Evolutionary conservation across 2,329 filamentous ascomycete species (phyloP), one percentile per base, ranked within the genome.

Genomic region (Sporothrix phasma): DNA sequence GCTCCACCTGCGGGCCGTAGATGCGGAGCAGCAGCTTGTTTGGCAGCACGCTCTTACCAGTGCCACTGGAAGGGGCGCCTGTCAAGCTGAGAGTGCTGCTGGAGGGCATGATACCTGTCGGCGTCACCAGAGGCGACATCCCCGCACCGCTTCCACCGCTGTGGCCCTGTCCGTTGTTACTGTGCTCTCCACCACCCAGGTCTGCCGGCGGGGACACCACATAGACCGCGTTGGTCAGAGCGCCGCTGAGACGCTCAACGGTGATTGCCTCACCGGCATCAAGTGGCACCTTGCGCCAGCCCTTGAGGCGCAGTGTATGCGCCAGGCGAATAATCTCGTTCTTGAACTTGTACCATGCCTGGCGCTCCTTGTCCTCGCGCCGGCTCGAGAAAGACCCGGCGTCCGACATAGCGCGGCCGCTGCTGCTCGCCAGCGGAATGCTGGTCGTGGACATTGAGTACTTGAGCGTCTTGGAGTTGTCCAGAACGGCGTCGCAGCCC

Each of bases 201-300:
- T 88, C 80, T 45, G 83, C 78, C 0, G 93, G 92, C 1, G 93
- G 92, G 1, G 86, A 88, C 24, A 97, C 92, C 60, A 96, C 92
- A 72, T 97, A 99, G 41, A 99, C 92, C 11, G 93, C 92, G 73
- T 99, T 99, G 22, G 94, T 99, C 69, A 99, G 77, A 8, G 94
- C 94, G 66, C 94, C 94, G 73, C 93, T 97, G 31, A 95, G 79
- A 59, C 90, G 83, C 74, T 89, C 83, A 5, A 94, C 88, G 1
- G 81, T 81, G 67, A 94, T 86, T 43, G 79, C 80, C 60, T 85
- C 83, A 68, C 88, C 89, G 67, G 80, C 79, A 11, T 90, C 88
- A 61, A 93, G 77, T 0, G 90, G 84, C 0, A 99, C 85, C 66
- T 86, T 86, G 62, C 92, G 85, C 94, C 94, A 99, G 10, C 93